phyloP scores from a whole-genome alignment of 352 stramenopile genomes.

The Pythium phragmiticola region DNA sequence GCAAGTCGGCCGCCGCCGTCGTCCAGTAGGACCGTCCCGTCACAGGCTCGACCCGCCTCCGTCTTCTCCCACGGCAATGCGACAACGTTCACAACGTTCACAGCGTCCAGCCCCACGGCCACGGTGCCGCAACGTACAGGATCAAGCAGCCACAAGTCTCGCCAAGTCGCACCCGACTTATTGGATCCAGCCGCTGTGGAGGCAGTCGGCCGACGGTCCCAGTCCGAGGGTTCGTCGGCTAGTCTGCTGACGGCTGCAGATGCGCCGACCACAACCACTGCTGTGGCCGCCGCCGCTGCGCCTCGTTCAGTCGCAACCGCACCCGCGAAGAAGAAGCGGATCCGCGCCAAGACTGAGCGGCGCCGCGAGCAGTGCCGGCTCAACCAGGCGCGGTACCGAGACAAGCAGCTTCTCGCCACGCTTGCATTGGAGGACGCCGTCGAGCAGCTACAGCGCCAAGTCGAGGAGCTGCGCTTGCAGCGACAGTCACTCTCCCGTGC shows the following conservation, averaged over 20 bases:
- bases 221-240: too few species aligned
- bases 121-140: too few species aligned
- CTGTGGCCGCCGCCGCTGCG: not conserved
- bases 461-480: conserved; percentile 6
- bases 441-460: conserved; percentile 1
- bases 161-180: too few species aligned
- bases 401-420: conserved; percentile 3
- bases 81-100: too few species aligned
- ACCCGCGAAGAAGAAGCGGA: conserved; percentile 31
- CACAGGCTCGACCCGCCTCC: too few species aligned
- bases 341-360: conserved; percentile 41
- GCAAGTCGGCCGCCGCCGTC: not conserved
- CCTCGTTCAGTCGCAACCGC: too few species aligned
- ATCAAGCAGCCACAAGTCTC: too few species aligned
- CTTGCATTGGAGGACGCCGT: conserved; percentile 5
- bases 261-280: not conserved
- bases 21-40: not conserved
- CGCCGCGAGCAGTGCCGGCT: conserved; percentile 54
- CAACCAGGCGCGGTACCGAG: conserved; percentile 57
- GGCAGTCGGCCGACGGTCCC: too few species aligned
- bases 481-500: not conserved
- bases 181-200: too few species aligned
- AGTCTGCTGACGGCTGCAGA: too few species aligned
- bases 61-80: too few species aligned
- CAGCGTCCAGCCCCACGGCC: too few species aligned